phyloP scores from a whole-genome alignment of 2,329 filamentous ascomycete species.

The Bertia moriformis region DNA sequence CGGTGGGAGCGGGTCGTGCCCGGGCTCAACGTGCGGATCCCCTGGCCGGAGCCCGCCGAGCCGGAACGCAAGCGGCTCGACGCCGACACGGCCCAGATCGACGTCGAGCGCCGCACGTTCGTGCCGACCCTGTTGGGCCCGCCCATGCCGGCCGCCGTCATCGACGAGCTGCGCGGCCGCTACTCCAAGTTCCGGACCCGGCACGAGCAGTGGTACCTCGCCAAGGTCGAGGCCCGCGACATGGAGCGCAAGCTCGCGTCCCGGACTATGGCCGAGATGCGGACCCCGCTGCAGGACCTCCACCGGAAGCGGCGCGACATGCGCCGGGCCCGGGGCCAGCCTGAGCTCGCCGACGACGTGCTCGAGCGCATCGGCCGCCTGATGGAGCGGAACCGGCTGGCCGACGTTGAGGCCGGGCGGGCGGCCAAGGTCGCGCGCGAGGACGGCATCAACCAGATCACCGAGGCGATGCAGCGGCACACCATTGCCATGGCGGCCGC shows the following conservation, averaged over 20 bases:
- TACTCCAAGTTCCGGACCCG: constrained; percentile 71
- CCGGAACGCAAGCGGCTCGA: constrained; percentile 36
- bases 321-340: neutral
- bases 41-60: constrained; percentile 51
- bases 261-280: neutral
- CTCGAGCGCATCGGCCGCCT: neutral
- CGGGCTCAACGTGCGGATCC: constrained; percentile 58
- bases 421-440: too few relatives aligned
- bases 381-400: neutral
- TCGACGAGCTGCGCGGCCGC: constrained; percentile 74
- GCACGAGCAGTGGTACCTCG: constrained; percentile 62
- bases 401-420: too few relatives aligned
- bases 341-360: neutral
- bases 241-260: neutral
- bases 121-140: constrained; percentile 62
- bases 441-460: too few relatives aligned
- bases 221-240: constrained; percentile 46
- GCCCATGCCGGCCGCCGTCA: constrained; percentile 65
- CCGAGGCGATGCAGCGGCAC: too few relatives aligned
- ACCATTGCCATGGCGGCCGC: too few relatives aligned
- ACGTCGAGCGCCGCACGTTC: constrained; percentile 63
- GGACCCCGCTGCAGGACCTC: neutral
- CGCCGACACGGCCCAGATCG: constrained; percentile 60
- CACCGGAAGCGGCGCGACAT: neutral
- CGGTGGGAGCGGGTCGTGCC: constrained; percentile 45